Evolutionary conservation across 805 yeast species (phyloP), one percentile per base, ranked within the genome.

Genomic region (Saccharomycopsis fermentans): DNA sequence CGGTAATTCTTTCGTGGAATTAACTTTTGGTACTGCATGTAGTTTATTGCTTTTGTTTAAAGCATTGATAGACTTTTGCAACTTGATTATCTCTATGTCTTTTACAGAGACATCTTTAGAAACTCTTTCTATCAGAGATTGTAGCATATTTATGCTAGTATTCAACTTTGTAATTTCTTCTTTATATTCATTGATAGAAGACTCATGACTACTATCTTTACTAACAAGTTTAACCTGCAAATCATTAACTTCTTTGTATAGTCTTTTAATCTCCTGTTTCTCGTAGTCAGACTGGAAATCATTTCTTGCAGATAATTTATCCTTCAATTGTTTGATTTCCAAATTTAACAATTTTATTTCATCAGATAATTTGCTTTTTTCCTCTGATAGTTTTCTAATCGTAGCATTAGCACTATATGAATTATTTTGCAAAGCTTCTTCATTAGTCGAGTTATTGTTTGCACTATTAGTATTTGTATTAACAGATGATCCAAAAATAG

Each of bases 181-280:
- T 35, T 63, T 65, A 35, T 62, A 63, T 21, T 58, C 66, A 43
- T 61, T 59, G 8, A 56, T 54, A 39, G 65, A 60, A 48, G 65
- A 65, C 60, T 60, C 67, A 59, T 56, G 54, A 21, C 59, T 52
- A 52, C 52, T 36, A 17, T 63, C 63, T 62, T 69, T 59, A 55
- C 68, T 64, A 43, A 62, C 32, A 32, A 69, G 32, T 62, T 68
- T 66, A 12, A 65, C 54, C 55, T 71, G 71, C 3, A 70, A 58
- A 6, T 68, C 71, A 60, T 73, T 71, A 56, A 73, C 72, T 54
- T 69, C 67, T 4, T 72, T 57, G 0, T 75, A 65, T 3, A 76
- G 66, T n/a, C 72, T 68, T 43, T 71, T 71, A 56, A 77, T 67
- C 58, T 75, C 78, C n/a, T 68, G 62, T 26, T 72, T 70, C 14